Evolutionary conservation across 2,329 filamentous ascomycete genomes (phyloP).

Genomic region (Xenoacremonium recifei): DNA sequence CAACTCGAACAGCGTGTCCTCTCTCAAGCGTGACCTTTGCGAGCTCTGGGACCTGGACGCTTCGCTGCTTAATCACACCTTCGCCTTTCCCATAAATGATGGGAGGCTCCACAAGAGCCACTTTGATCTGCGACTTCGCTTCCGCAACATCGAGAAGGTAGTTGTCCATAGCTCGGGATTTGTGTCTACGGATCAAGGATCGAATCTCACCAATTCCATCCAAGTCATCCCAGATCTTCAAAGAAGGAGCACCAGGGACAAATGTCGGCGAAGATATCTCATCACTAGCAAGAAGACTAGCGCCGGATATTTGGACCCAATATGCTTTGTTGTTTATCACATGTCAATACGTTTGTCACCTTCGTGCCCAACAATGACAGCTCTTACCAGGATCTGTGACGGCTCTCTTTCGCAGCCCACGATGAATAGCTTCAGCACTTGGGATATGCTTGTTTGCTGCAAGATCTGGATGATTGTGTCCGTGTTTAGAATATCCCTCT

Average conservation of each 20-base stretch:
- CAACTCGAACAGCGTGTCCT: constrained; percentile 6
- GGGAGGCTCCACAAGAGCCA: constrained; percentile 33
- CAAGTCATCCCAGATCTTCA: constrained; percentile 33
- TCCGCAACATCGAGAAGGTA: constrained; percentile 27
- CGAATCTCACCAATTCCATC: constrained; percentile 22
- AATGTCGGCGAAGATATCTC: constrained; percentile 30
- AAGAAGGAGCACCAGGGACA: constrained; percentile 23
- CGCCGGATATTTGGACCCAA: constrained; percentile 38
- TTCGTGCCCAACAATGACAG: neutral
- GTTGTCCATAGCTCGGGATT: constrained; percentile 33
- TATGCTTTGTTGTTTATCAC: constrained; percentile 1
- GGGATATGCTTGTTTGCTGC: neutral
- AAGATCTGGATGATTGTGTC: neutral
- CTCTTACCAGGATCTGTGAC: neutral
- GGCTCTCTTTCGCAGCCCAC: constrained; percentile 10
- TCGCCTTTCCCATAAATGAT: constrained; percentile 37
- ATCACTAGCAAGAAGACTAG: constrained; percentile 27
- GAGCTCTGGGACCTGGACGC: constrained; percentile 39
- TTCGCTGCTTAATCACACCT: constrained; percentile 23
- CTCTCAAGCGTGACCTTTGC: constrained; percentile 11
- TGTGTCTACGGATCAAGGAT: constrained; percentile 24
- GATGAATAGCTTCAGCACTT: constrained; percentile 20
- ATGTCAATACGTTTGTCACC: neutral
- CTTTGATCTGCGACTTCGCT: constrained; percentile 21
- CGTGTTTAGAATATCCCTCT: too few species aligned